Evolutionary conservation across 192 early-diverging fungal species (phyloP), one percentile per base, ranked within the genome.

Genomic region (Dispira simplex): DNA sequence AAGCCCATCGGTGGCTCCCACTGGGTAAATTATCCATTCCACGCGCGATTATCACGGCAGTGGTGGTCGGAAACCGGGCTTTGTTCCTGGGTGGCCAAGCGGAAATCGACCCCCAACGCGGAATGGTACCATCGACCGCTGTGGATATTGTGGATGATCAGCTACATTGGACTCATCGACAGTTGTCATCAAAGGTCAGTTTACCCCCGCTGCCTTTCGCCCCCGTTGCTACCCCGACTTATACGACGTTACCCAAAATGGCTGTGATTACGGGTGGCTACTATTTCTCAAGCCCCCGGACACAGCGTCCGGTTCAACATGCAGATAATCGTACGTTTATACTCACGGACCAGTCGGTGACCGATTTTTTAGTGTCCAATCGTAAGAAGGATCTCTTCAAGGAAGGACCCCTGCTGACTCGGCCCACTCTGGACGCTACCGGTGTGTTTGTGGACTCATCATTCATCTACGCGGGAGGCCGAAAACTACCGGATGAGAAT

Each of bases 1-100:
- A 70, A 53, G 72, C 73, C 0, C 46, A 23, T 32, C 46, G 65
- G 62, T 77, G 76, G 76, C 43, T 62, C 2, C 12, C 23, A 13
- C 59, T 43, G 13, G 39, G 20, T 14, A 16, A 12, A 8, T 44
- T 62, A 25, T n/a, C 59, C n/a, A n/a, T 45, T 2, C 59, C 59
- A 11, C 59, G 59, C 12, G 44, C 39, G 9, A 62, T 21, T 8
- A 14, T 62, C 5, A 20, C 11, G 8, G 43, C 59, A 43, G 26
- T 62, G 43, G 32, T 20, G 12, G 13, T 62, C 3, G 44, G 44
- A n/a, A 45, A 62, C 44, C 16, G 16, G n/a, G 16, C 28, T 6
- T 16, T 62, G 8, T 45, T 62, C 8, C 5, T 62, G n/a, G 44
- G 59, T 62, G 59, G 59, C 43, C 16, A 44, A 16, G 12, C 12